Evolutionary conservation across 306 rosid species (phyloP), one percentile per base, ranked within the genome.

Genomic region (Benincasa hispida): DNA sequence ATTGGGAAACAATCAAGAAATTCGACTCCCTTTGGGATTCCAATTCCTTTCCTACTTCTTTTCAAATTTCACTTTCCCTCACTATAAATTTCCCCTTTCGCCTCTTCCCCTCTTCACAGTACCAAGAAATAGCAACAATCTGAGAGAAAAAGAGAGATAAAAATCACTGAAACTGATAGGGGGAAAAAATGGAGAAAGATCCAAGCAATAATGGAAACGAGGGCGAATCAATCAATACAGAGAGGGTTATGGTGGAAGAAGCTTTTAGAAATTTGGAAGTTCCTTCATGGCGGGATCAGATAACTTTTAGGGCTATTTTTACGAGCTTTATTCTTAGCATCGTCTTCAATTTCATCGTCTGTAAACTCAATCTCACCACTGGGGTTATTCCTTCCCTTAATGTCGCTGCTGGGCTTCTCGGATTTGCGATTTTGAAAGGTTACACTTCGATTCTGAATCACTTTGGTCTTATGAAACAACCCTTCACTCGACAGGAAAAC

Each of bases 401-500:
- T 11, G 91, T 91, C 5, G 91, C 91, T 0, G 94, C 91, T 2
- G 97, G 94, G 2, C 58, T 88, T 74, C 39, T 91, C 13, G 97
- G 97, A 0, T 91, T 89, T 58, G 92, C 92, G 2, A 80, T 81
- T 6, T 35, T 91, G 17, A 89, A 77, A 24, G 74, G 69, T 1
- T 89, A 91, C 77, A 86, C 92, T 2, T 1, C 85, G 6, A 3
- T 88, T 53, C 78, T 91, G 25, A 9, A 9, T 2, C 80, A 57
- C 25, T 45, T 48, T 45, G 92, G 94, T 34, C 56, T 91, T 28
- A 63, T 91, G 81, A 80, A 65, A 13, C 89, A 84, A 53, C 97
- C 94, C 4, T 89, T 91, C 84, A 89, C 91, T 68, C 91, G 92
- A 34, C 97, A 91, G 66, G 97, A 91, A 56, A 89, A 91, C 54